A percentile compares a stretch with the other conserved stretches of the same genome.
phyloP scores from a whole-genome alignment of 208 protist species.

The Leishmania martiniquensis region DNA sequence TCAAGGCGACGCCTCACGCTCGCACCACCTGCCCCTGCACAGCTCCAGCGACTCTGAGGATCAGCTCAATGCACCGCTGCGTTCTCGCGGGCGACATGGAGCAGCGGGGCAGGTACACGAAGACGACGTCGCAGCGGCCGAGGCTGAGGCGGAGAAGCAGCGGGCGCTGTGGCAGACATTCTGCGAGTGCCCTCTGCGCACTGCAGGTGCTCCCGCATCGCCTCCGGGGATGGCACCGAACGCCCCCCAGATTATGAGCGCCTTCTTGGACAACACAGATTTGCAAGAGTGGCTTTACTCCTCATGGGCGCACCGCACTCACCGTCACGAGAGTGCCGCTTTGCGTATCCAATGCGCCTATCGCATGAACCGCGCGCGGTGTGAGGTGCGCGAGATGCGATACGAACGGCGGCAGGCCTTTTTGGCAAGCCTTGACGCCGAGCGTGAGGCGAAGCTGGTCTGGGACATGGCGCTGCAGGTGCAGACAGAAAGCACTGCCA shows the following conservation, averaged over 20 bases:
- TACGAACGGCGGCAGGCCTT: slow-evolving; percentile 51
- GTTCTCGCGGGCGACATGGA: neutral
- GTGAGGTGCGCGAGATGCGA: slow-evolving; percentile 32
- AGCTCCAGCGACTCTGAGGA: slow-evolving; percentile 1
- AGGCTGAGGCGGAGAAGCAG: slow-evolving; percentile 29
- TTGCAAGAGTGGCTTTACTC: slow-evolving; percentile 72
- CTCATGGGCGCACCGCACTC: slow-evolving; percentile 68
- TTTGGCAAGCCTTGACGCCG: slow-evolving; percentile 37
- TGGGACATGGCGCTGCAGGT: slow-evolving; percentile 63
- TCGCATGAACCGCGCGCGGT: slow-evolving; percentile 57
- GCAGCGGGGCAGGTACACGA: neutral
- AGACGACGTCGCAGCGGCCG: slow-evolving; percentile 2
- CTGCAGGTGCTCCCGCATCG: neutral
- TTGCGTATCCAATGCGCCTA: slow-evolving; percentile 81
- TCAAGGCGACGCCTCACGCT: neutral
- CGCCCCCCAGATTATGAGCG: slow-evolving; percentile 39
- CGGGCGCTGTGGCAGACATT: slow-evolving; percentile 42
- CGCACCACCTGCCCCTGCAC: neutral
- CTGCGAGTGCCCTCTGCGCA: neutral
- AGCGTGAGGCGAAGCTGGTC: slow-evolving; percentile 39
- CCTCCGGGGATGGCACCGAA: neutral
- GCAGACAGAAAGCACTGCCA: slow-evolving; percentile 19
- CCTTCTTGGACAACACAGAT: slow-evolving; percentile 38
- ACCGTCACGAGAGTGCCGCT: slow-evolving; percentile 85
- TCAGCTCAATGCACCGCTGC: neutral